Evolutionary conservation across 139 green algal species (phyloP), one percentile per base, ranked within the genome.

Genomic region (Marvania coccoides): DNA sequence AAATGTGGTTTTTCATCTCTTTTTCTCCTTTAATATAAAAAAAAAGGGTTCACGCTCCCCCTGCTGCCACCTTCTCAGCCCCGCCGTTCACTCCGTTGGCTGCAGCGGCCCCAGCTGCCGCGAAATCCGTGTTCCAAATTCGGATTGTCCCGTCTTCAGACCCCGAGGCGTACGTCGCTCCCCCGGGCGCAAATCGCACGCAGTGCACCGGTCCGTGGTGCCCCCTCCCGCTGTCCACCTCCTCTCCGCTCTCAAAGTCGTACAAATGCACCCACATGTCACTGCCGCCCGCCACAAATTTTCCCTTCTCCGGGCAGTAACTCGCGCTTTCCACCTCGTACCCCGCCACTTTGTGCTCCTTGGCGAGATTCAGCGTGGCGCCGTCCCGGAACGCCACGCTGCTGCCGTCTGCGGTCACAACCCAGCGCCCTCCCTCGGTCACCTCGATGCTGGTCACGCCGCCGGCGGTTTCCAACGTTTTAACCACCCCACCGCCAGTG

Each of bases 261-360:
- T 92, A 88, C 46, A 99, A 59, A 53, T 91, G 88, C 45, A 97
- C 91, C 89, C 92, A 69, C 94, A 99, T 97, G 82, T 99, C 95
- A 40, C 80, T 80, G 8, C 95, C 95, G 14, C 91, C 95, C 14
- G 81, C 82, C 29, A 89, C 90, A 71, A 97, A 84, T 9, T 47
- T 63, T 19, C 53, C 47, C 56, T 78, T 83, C 24, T 81, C 53
- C 6, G 85, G 65, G 71, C 79, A 90, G 70, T 88, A 91, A 69
- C 75, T 91, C 34, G 92, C 93, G 2, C 75, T 81, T 76, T 96
- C 89, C 4, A 93, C 83, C 5, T 73, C 48, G 61, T 88, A 83
- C 15, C 54, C 73, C 13, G 61, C 34, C 31, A 82, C 30, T 8
- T 26, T 64, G 60, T 82, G 70, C 38, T 63, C 31, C 61, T 88